Evolutionary conservation across 2,329 filamentous ascomycete species (phyloP).

Genomic region (Alternaria ethzedia): DNA sequence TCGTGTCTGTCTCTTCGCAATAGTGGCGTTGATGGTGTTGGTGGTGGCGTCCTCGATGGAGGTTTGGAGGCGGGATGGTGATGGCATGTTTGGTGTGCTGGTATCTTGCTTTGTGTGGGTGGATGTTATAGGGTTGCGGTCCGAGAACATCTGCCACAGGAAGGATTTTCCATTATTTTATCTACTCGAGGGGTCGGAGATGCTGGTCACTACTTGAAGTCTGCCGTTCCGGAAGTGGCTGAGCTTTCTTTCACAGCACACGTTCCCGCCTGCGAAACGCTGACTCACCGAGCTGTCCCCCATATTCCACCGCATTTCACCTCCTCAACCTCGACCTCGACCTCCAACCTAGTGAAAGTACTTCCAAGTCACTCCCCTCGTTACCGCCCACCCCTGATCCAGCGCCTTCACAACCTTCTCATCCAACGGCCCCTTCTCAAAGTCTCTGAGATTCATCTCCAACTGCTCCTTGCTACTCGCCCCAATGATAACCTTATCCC

Average conservation of each 20-base stretch:
- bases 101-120: not conserved
- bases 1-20: not conserved
- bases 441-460: constrained; percentile 60
- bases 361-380: constrained; percentile 16
- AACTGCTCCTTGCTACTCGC: constrained; percentile 63
- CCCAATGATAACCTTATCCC: constrained; percentile 65
- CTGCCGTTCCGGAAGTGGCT: not conserved
- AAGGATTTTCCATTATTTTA: not conserved
- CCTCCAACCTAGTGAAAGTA: constrained; percentile 15
- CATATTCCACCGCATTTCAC: not conserved
- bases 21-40: not conserved
- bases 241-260: not conserved
- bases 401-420: constrained; percentile 42
- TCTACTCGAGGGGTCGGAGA: not conserved
- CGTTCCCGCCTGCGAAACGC: not conserved
- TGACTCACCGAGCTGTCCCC: not conserved
- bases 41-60: not conserved
- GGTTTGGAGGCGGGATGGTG: not conserved
- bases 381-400: constrained; percentile 66
- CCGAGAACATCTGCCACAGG: too few species aligned
- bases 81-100: not conserved
- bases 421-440: constrained; percentile 72
- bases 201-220: not conserved
- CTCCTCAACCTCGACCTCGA: not conserved
- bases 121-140: not conserved